phyloP scores from a whole-genome alignment of 257 asterid genomes.

The Ligustrum vulgare region DNA sequence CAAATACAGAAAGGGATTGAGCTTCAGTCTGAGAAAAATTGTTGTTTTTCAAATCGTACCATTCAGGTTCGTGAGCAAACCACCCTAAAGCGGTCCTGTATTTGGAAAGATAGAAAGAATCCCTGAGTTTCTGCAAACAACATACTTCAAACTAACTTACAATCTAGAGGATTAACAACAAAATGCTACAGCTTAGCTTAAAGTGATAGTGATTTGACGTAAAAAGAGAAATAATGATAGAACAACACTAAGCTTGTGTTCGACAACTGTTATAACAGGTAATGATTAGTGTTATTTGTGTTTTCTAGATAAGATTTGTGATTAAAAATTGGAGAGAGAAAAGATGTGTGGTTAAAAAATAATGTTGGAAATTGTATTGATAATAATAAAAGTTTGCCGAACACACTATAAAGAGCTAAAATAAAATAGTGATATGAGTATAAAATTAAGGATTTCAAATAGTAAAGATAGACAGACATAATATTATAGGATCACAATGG shows the following conservation, averaged over 20 bases:
- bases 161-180: background rate
- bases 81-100: constrained; percentile 89
- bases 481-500: background rate
- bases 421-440: background rate
- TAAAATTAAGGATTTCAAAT: background rate
- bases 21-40: constrained; percentile 85
- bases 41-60: constrained; percentile 76
- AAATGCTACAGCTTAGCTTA: background rate
- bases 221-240: background rate
- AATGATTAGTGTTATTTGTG: too few relatives aligned
- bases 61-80: constrained; percentile 92
- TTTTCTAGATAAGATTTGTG: too few relatives aligned
- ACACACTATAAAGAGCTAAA: constrained; percentile 10
- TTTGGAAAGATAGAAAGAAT: constrained; percentile 14
- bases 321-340: too few relatives aligned
- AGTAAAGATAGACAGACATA: background rate
- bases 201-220: constrained; percentile 3
- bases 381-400: too few relatives aligned
- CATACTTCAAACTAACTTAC: background rate
- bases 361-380: too few relatives aligned
- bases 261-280: too few relatives aligned
- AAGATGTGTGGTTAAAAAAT: too few relatives aligned
- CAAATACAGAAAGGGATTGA: constrained; percentile 77
- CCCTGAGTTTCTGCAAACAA: constrained; percentile 5
- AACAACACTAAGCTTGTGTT: constrained; percentile 6